Conservation (phyloP, 768 basidiomycete species). For the Podaxis sp. region DNA sequence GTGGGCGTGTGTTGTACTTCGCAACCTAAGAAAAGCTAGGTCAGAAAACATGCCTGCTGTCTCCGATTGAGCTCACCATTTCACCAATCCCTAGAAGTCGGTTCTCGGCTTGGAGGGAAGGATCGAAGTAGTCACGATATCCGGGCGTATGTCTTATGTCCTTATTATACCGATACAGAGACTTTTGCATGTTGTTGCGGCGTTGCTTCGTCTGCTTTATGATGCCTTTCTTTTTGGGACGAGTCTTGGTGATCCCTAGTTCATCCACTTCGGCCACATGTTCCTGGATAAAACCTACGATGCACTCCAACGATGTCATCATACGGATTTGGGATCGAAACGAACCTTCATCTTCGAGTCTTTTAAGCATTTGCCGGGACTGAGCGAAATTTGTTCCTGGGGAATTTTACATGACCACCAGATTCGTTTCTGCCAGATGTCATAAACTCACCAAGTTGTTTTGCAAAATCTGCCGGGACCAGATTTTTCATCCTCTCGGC, state of each 20-base stretch:
- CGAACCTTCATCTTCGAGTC: constrained; percentile 70
- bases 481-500: constrained; percentile 48
- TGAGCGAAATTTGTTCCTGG: constrained; percentile 53
- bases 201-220: constrained; percentile 39
- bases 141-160: constrained; percentile 39
- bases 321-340: not conserved
- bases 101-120: constrained; percentile 56
- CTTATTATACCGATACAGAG: constrained; percentile 56
- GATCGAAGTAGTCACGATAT: constrained; percentile 71
- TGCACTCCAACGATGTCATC: not conserved
- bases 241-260: constrained; percentile 42
- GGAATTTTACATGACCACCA: constrained; percentile 4
- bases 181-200: constrained; percentile 49
- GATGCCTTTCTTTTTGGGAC: constrained; percentile 35
- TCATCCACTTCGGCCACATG: constrained; percentile 48
- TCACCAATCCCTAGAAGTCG: constrained; percentile 59
- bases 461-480: constrained; percentile 52
- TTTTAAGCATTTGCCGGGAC: constrained; percentile 61
- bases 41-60: not conserved
- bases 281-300: constrained; percentile 58
- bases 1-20: constrained; percentile 15
- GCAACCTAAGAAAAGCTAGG: not conserved
- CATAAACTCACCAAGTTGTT: constrained; percentile 49
- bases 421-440: not conserved
- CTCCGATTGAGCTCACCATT: constrained; percentile 34